Base-by-base conservation (phyloP, 495 filamentous ascomycete species). In the Neurospora tetrasperma region DNA sequence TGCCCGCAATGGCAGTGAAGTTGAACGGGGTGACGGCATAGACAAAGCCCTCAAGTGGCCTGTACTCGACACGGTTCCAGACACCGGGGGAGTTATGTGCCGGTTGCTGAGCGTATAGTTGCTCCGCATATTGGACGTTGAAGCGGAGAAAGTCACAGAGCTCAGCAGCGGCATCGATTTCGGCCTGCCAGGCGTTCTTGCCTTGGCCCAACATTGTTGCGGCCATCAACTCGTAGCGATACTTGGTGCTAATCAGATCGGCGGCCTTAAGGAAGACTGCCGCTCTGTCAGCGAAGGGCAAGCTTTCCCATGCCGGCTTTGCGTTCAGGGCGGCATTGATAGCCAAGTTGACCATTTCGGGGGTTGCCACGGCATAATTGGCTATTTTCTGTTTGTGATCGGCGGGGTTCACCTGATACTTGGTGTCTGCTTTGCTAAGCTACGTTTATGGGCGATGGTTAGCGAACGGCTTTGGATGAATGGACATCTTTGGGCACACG, bases 101-200 rank as follows among this genome's bases (percentile, higher is more conserved):
- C 40, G 94, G 94, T 82, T 97, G 94, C 79, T 93, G 90, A 31
- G 91, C 89, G 79, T 96, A 96, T 35, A 96, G 78, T 77, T 96
- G 91, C 82, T 96, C 91, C 23, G 93, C 93, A 78, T 93, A 96
- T 78, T 92, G 89, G 44, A 96, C 93, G 75, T 93, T 94, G 84
- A 96, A 96, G 73, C 92, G 87, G 76, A 98, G 86, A 84, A 98
- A 98, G 80, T 98, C 94, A 75, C 88, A 89, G 54, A 97, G 83
- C 85, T 98, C 94, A 3, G 95, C 95, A 5, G 95, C 94, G 35
- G 95, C 89, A 82, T 98, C 94, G 75, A 98, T 97, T 87, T 98
- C 94, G 23, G 94, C 94, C 81, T 98, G 94, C 93, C 93, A 97
- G 35, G 92, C 92, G 81, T 97, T 97, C 87, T 98, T 98, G 74